Base-by-base conservation (phyloP, 495 filamentous ascomycete genomes). In the Aspergillus conjunctus region DNA sequence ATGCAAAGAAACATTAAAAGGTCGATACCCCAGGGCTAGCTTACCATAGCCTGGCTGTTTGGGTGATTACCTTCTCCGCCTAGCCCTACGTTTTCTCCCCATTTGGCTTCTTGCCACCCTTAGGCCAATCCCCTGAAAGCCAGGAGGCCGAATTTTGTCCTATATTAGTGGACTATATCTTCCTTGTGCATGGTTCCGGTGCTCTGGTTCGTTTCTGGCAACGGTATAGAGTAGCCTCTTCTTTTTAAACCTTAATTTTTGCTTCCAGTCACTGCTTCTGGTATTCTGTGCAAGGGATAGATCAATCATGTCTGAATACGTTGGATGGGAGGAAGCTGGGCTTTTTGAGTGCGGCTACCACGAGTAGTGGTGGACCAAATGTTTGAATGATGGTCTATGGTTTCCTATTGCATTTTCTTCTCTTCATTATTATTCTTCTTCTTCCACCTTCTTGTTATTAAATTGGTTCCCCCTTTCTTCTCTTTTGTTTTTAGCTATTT, bases 111-210 rank as follows among this genome's bases (percentile, higher is more conserved):
- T 48, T 33, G 45, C 46, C 20, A 21, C 54, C 26, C 32, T 56
- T 21, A 17, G n/a, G 10, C 44, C 20, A 18, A 48, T 48, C n/a
- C 12, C 44, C 18, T 48, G n/a, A 7, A 48, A 9, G 21, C 44
- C 17, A 11, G 44, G 44, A 21, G 18, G 11, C 44, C 18, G 37
- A 3, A 41, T 41, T 11, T 41, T 41, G 3, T 41, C 37, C 37
- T 14, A 4, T 9, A 11, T 3, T 41, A 9, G 37, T 43, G 20
- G 44, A 32, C 57, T 48, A 52, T 45, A 32, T 66, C 54, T 66
- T 68, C 62, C 67, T 45, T 64, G 60, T 73, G 72, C 75, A 77
- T 77, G 62, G 71, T 64, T 73, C 69, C 71, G 75, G 73, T 71
- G 71, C 73, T 70, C 68, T 60, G 75, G 70, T 71, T 64, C 67